phyloP scores from a whole-genome alignment of 768 basidiomycete genomes.

The Inosperma sp. region DNA sequence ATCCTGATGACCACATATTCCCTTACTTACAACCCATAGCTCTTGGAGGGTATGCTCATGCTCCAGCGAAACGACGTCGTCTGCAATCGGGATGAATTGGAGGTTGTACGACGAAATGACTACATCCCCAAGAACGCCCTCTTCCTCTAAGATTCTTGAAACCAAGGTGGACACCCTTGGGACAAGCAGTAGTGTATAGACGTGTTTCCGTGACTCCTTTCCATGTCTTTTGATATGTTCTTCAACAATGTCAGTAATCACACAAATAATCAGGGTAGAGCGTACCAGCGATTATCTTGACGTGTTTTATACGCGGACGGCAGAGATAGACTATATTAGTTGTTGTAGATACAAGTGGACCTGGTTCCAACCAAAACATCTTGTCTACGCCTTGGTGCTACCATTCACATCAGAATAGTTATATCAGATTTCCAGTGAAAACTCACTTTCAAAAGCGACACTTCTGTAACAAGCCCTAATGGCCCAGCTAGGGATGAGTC shows the following conservation, averaged over 20 bases:
- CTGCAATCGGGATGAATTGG: conserved; percentile 90
- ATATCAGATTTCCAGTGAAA: background rate
- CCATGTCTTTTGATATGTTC: conserved; percentile 89
- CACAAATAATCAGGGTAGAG: conserved; percentile 17
- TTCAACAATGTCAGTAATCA: conserved; percentile 36
- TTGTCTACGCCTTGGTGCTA: conserved; percentile 99
- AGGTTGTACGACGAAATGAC: conserved; percentile 83
- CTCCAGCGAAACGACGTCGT: conserved; percentile 91
- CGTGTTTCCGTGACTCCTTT: conserved; percentile 67
- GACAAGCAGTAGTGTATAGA: conserved; percentile 82
- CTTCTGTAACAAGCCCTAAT: conserved; percentile 91
- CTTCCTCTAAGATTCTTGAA: conserved; percentile 83
- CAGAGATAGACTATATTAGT: conserved; percentile 92
- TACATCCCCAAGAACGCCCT: conserved; percentile 97
- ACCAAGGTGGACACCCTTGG: conserved; percentile 87
- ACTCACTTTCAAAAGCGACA: conserved; percentile 81
- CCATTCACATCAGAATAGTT: background rate
- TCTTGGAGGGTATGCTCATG: conserved; percentile 81
- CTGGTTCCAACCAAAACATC: conserved; percentile 98
- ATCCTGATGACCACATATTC: conserved; percentile 2
- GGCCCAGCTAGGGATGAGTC: conserved; percentile 87
- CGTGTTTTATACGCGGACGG: conserved; percentile 76
- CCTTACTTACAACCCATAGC: conserved; percentile 74
- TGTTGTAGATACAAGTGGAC: conserved; percentile 76
- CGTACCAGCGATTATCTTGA: conserved; percentile 89